A percentile compares a stretch with the other conserved stretches of the same genome.
phyloP scores from a whole-genome alignment of 352 stramenopile species.

The Pythium aristosporum region DNA sequence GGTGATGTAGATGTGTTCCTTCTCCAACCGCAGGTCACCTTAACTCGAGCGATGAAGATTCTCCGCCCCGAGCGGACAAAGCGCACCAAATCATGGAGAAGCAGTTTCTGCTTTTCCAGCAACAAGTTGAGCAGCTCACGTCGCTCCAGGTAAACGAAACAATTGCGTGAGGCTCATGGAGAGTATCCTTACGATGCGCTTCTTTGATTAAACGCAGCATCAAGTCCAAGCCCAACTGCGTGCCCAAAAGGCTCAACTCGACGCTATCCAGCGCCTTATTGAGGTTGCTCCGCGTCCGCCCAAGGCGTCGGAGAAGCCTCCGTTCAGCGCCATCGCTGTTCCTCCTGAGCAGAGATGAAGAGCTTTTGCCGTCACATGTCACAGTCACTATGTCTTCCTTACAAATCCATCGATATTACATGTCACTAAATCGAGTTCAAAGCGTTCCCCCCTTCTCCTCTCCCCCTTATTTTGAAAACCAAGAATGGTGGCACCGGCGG shows the following conservation, averaged over 20 bases:
- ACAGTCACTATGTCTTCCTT: constrained; percentile 8
- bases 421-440: constrained; percentile 14
- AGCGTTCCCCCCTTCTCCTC: neutral
- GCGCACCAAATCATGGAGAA: constrained; percentile 2
- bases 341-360: neutral
- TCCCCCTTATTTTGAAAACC: neutral
- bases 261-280: constrained; percentile 50
- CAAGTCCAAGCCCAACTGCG: constrained; percentile 55
- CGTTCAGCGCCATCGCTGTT: constrained; percentile 50
- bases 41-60: constrained; percentile 2
- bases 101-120: constrained; percentile 37
- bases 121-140: constrained; percentile 56
- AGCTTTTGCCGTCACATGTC: constrained; percentile 10
- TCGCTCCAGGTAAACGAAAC: constrained; percentile 42
- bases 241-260: constrained; percentile 55
- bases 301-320: constrained; percentile 28
- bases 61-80: neutral
- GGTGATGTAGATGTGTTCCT: neutral
- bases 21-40: neutral
- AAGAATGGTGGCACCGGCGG: neutral
- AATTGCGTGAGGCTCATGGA: neutral
- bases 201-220: constrained; percentile 26
- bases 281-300: constrained; percentile 25
- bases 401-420: constrained; percentile 6
- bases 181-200: neutral